A percentile compares a stretch with the other conserved stretches of the same genome.
phyloP scores from a whole-genome alignment of 106 monocot genomes.

The Ottelia alismoides region DNA sequence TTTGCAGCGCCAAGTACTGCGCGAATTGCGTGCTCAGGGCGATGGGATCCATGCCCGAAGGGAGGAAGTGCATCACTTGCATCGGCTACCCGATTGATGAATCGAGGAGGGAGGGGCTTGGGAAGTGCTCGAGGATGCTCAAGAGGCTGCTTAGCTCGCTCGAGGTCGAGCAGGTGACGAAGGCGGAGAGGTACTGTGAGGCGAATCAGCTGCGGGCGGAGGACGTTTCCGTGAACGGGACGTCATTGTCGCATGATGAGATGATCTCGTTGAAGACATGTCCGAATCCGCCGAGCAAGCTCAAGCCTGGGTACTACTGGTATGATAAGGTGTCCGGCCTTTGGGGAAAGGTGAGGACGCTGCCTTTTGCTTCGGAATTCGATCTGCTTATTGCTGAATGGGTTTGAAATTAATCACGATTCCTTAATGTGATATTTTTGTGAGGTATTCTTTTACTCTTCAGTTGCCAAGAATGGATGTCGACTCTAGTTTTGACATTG shows the following conservation, averaged over 20 bases:
- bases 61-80: constrained; percentile 70
- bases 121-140: constrained; percentile 58
- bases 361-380: no score
- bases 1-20: constrained; percentile 73
- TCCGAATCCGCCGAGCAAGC: constrained; percentile 35
- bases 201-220: constrained; percentile 64
- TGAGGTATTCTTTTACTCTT: no score
- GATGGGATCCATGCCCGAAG: constrained; percentile 98
- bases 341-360: no score
- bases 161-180: constrained; percentile 56
- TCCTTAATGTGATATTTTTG: no score
- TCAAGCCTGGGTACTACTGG: constrained; percentile 81
- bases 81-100: constrained; percentile 55
- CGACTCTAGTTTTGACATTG: no score
- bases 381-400: no score
- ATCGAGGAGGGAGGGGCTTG: constrained; percentile 52
- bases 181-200: constrained; percentile 56
- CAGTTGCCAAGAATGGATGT: no score
- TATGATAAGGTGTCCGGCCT: constrained; percentile 92
- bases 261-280: constrained; percentile 49
- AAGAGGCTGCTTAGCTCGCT: constrained; percentile 54
- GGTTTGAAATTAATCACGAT: no score
- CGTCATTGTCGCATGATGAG: constrained; percentile 47
- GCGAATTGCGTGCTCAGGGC: constrained; percentile 40
- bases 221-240: constrained; percentile 56